phyloP scores from a whole-genome alignment of 768 basidiomycete genomes.

The Auricularia sp. region DNA sequence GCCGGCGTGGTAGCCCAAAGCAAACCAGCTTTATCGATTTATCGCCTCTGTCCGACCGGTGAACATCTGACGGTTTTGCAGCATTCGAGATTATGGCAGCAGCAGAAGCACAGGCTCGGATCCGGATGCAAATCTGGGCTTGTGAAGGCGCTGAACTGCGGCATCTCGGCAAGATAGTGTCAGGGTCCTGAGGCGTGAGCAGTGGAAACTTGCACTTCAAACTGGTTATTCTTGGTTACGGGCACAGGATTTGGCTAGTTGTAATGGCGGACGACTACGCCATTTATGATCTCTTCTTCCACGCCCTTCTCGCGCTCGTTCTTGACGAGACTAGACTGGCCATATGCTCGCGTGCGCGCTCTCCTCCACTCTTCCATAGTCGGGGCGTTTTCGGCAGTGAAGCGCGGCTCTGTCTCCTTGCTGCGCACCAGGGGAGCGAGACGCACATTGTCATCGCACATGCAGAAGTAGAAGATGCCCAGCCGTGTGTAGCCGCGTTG shows the following conservation, averaged over 20 bases:
- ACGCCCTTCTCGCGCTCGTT: constrained; percentile 28
- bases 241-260: constrained; percentile 23
- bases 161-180: background rate
- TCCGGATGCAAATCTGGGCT: too few species aligned
- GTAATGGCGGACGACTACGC: constrained; percentile 48
- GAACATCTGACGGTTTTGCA: too few species aligned
- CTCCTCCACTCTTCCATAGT: constrained; percentile 46
- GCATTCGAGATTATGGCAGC: too few species aligned
- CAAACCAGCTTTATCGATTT: too few species aligned
- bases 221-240: too few species aligned
- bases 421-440: constrained; percentile 35
- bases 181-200: background rate
- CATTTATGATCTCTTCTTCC: constrained; percentile 47
- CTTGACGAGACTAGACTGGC: constrained; percentile 34
- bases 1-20: too few species aligned
- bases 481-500: constrained; percentile 41
- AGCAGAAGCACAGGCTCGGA: too few species aligned
- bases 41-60: too few species aligned
- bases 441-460: constrained; percentile 40
- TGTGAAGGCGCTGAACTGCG: background rate
- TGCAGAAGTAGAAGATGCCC: constrained; percentile 49
- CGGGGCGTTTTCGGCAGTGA: constrained; percentile 33
- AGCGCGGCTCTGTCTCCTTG: constrained; percentile 30
- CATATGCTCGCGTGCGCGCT: constrained; percentile 43
- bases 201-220: background rate